Evolutionary conservation across 495 filamentous ascomycete species (phyloP), one percentile per base, ranked within the genome.

Genomic region (Sphaerosporella brunnea): DNA sequence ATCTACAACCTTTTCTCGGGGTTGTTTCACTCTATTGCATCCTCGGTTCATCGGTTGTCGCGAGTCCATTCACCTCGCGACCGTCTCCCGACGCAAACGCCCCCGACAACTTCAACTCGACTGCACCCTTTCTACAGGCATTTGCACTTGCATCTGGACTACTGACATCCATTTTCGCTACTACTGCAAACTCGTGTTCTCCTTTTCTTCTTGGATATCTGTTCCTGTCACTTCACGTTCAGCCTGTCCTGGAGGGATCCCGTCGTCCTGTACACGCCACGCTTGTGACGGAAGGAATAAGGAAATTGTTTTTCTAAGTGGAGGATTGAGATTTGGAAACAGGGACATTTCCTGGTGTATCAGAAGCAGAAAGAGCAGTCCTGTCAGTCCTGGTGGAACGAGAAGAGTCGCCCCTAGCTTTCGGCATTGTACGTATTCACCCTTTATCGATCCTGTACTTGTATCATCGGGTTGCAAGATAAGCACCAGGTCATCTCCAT

Each of bases 391-490:
- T 47, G 26, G n/a, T 47, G 44, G 44, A 36, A 23, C 44, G 11
- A 47, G 23, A 34, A 36, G n/a, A n/a, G n/a, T 34, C 44, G n/a
- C n/a, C 28, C 16, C 20, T 36, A 18, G n/a, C 19, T 45, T 56
- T 55, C 43, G 49, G 47, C 53, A 60, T 56, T 60, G 58, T 60
- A 60, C 58, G 58, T 60, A 60, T 60, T 53, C 58, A 56, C 56
- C 53, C 57, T 60, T 59, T 60, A 51, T 60, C 45, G 23, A 44
- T 35, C 39, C 30, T 24, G 39, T 45, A 45, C 23, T 45, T 42
- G 46, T 41, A 42, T 19, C 9, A 45, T 23, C n/a, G 39, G 16
- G 15, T 18, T 26, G 32, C 47, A 30, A 23, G 47, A 15, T 42
- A n/a, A n/a, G n/a, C n/a, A n/a, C n/a, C n/a, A n/a, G n/a, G n/a